Base-by-base conservation (phyloP, 768 basidiomycete genomes). In the Coprinopsis strossmayeri region DNA sequence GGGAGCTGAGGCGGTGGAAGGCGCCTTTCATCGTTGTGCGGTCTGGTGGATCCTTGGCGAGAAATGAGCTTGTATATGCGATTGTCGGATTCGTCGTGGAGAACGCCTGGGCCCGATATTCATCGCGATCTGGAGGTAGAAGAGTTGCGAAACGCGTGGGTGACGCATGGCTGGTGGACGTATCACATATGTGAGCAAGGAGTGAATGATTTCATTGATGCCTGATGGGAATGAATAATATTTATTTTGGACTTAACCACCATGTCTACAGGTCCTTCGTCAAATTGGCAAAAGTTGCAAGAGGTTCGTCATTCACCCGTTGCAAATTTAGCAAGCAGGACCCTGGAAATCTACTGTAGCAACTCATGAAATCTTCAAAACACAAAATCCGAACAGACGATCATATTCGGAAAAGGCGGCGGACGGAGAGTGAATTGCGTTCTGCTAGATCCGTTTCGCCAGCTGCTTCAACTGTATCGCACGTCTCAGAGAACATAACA, bases 241-340 rank as follows among this genome's bases (percentile, higher is more conserved):
- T n/a, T n/a, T n/a, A n/a, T n/a, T n/a, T n/a, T n/a, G n/a, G n/a
- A n/a, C 40, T 17, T 23, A 25, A 42, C 21, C 40, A 24, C 40
- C 21, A 42, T 23, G 21, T 26, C 43, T 9, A 44, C 46, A 12
- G 30, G 50, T 11, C 47, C 79, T 1, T 81, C 80, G 10, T 73
- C 78, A 38, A 83, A 83, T 58, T 83, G 82, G 82, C 56, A 77
- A 13, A 69, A 74, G 1, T 58, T 83, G 37, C 69, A 75, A 54
- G 77, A 79, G 63, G 82, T 81, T 44, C 41, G 9, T 45, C n/a
- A n/a, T 52, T 28, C 25, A 34, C 26, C 24, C 27, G 5, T 23
- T 15, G 17, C 26, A 48, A 34, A 13, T n/a, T 11, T 24, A 15
- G 34, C 47, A 34, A 55, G 20, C 23, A 34, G 25, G 7, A 50